Base-by-base conservation (phyloP, 2,329 filamentous ascomycete genomes). In the Ilyonectria sp. region DNA sequence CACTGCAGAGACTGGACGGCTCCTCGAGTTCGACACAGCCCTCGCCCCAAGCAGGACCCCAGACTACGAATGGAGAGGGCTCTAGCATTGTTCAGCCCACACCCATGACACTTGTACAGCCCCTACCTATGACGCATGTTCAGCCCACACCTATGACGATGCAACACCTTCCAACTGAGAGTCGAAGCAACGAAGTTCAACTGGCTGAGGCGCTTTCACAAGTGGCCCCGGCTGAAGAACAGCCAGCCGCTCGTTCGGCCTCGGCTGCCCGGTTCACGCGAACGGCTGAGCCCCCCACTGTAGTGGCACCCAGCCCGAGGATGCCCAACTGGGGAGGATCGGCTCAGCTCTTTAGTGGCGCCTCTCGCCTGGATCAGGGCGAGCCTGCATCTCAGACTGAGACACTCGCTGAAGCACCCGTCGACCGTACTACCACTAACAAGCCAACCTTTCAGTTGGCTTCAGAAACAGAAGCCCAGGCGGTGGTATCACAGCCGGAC, bases 1-100 rank as follows among this genome's bases (percentile, higher is more conserved):
- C 90, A 26, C 82, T 92, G 2, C 86, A 91, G 69, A 84, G 88
- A 26, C 71, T 88, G 9, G 85, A 87, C 57, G 82, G 79, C 8
- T 58, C 64, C 17, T 64, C 69, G 40, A 50, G 21, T 19, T 75
- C 73, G 21, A 71, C 71, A 4, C 74, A 76, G 15, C 77, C 52
- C 19, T 74, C 56, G 17, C 70, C 74, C 10, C 75, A 74, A 58
- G 68, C 75, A 11, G 69, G 67, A 11, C 72, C 73, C 29, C 67
- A 71, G 15, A 55, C 70, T 8, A 50, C 66, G 2, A 61, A 63
- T 26, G 64, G 46, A 11, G 73, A 78, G 19, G 62, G 44, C 13
- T 56, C 63, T 10, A 70, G 40, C 35, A 35, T 67, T 29, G 60
- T 63, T 23, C 60, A 68, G 9, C 53, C 69, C 33, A 55, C 56